These are phyloP conservation scores for Colletotrichum lentis DNA, from an alignment of 2,329 filamentous ascomycete genomes.

Conservation along the genomic window DNA sequence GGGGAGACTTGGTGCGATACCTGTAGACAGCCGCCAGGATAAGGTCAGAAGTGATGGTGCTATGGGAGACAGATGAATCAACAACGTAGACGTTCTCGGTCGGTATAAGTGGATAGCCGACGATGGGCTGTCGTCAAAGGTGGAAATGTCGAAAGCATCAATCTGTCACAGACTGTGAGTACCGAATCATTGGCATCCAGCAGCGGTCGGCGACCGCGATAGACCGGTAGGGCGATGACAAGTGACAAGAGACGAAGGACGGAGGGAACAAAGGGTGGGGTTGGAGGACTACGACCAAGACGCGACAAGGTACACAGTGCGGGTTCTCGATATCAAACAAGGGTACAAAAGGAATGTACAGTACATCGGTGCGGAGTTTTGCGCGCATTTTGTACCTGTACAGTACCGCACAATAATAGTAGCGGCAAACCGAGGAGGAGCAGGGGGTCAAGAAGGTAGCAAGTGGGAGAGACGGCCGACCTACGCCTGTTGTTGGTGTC, in stretches of 20 bases:
- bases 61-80: constrained; percentile 1
- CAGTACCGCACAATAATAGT: constrained; percentile 48
- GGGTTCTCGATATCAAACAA: constrained; percentile 28
- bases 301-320: constrained; percentile 49
- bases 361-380: constrained; percentile 48
- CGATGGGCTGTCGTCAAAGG: not conserved
- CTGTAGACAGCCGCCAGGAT: not conserved
- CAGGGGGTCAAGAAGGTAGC: constrained; percentile 9
- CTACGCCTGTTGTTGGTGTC: not conserved
- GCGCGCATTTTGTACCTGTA: constrained; percentile 48
- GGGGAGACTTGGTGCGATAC: constrained; percentile 3
- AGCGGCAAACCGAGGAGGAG: constrained; percentile 23
- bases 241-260: not conserved
- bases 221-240: not conserved
- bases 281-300: not conserved
- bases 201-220: not conserved
- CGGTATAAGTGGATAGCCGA: constrained; percentile 18
- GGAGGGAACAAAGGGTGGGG: constrained; percentile 10
- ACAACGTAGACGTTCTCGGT: constrained; percentile 13
- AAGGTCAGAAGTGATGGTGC: not conserved
- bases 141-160: not conserved
- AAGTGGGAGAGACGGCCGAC: not conserved
- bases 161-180: not conserved
- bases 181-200: not conserved
- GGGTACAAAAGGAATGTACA: constrained; percentile 49